These are phyloP conservation scores for Pleurotus djamor DNA, from an alignment of 768 basidiomycete species.

Conservation along the genomic window DNA sequence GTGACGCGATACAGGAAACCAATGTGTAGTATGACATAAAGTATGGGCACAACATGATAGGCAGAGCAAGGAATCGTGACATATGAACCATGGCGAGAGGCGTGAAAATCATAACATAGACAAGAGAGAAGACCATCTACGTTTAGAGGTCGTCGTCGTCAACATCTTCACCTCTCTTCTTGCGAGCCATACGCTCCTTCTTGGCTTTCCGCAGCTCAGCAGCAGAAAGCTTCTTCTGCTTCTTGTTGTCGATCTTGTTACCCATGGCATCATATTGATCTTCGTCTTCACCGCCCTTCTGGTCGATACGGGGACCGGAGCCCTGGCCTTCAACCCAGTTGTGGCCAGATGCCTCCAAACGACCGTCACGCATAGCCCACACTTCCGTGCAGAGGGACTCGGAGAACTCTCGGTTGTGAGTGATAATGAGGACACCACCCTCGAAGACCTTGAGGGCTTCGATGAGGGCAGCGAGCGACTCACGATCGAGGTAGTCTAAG, in stretches of 20 bases:
- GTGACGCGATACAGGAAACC: not conserved
- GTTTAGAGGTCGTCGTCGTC: constrained; percentile 63
- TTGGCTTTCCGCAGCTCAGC: constrained; percentile 87
- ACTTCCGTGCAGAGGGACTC: constrained; percentile 98
- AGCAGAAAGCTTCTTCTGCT: constrained; percentile 84
- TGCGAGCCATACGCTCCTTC: constrained; percentile 94
- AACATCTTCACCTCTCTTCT: constrained; percentile 83
- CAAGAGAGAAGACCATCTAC: not conserved
- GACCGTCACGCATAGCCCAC: constrained; percentile 99
- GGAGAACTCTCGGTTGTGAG: constrained; percentile 98
- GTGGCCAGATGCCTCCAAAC: constrained; percentile 94
- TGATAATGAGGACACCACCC: constrained; percentile 97
- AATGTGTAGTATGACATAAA: not conserved
- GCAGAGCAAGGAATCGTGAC: not conserved
- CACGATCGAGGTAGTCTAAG: constrained; percentile 96
- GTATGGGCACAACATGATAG: constrained; percentile 3
- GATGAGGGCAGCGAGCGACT: constrained; percentile 98
- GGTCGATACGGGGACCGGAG: constrained; percentile 91
- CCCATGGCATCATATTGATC: constrained; percentile 96
- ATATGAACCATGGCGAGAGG: not conserved
- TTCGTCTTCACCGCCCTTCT: constrained; percentile 88
- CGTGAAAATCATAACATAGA: constrained; percentile 4
- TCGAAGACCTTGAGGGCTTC: constrained; percentile 97
- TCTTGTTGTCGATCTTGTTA: constrained; percentile 89
- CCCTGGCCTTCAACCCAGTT: constrained; percentile 99